These are phyloP conservation scores for Yamadazyma nakazawae DNA, from an alignment of 805 yeast species.

Conservation along the genomic window DNA sequence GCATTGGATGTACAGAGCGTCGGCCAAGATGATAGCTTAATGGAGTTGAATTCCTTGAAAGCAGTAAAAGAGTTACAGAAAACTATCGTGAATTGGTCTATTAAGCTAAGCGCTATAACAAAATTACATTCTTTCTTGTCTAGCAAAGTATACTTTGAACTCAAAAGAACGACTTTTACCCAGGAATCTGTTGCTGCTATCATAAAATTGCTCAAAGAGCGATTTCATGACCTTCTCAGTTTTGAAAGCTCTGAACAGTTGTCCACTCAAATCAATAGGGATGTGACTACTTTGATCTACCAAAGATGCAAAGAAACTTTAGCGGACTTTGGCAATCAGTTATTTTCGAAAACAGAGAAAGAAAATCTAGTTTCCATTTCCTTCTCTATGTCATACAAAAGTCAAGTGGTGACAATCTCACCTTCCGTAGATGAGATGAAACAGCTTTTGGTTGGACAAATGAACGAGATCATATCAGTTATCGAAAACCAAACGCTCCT, in stretches of 20 bases:
- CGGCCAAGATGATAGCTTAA: conserved; percentile 21
- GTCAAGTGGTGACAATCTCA: neutral
- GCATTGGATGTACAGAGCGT: conserved; percentile 45
- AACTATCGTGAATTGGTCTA: conserved; percentile 18
- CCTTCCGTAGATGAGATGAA: conserved; percentile 10
- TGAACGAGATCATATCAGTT: conserved; percentile 1
- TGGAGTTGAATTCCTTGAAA: conserved; percentile 25
- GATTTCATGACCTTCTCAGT: conserved; percentile 2
- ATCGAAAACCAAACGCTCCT: conserved; percentile 7
- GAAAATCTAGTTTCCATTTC: neutral
- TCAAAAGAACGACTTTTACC: conserved; percentile 18
- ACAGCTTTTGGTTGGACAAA: neutral
- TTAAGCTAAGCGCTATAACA: conserved; percentile 18
- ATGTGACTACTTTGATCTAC: conserved; percentile 19
- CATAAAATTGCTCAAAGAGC: conserved; percentile 14
- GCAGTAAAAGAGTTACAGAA: conserved; percentile 23
- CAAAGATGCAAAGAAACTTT: conserved; percentile 19
- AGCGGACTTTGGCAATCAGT: neutral
- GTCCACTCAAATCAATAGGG: conserved; percentile 21
- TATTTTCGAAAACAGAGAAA: neutral
- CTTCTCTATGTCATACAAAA: neutral
- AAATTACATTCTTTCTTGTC: conserved; percentile 16
- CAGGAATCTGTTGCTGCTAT: conserved; percentile 9
- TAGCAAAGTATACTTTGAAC: conserved; percentile 11
- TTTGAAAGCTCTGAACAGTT: conserved; percentile 18